A percentile compares a stretch with the other conserved stretches of the same genome.
Evolutionary conservation across 2,329 filamentous ascomycete species (phyloP).

Genomic region (Kalaharituber pfeilii): DNA sequence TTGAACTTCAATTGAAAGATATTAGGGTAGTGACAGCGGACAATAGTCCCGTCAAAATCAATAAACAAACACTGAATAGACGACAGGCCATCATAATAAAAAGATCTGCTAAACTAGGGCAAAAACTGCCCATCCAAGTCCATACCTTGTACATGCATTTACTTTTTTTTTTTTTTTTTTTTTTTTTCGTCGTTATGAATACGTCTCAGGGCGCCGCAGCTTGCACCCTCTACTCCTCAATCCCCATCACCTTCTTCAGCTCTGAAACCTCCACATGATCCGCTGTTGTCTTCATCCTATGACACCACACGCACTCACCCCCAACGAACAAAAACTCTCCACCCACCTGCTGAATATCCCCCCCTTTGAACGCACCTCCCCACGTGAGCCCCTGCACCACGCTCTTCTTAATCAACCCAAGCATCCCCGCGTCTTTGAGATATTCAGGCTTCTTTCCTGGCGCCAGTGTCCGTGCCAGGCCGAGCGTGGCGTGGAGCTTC

Average conservation of each 20-base stretch:
- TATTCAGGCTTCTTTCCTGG: conserved; percentile 47
- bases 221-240: too few species aligned
- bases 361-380: conserved; percentile 45
- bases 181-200: too few species aligned
- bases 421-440: conserved; percentile 37
- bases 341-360: conserved; percentile 51
- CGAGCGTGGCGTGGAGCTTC: conserved; percentile 30
- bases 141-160: too few species aligned
- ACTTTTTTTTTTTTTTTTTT: too few species aligned
- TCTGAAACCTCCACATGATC: conserved; percentile 59
- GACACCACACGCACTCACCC: conserved; percentile 57
- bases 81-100: too few species aligned
- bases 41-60: too few species aligned
- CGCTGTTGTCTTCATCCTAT: conserved; percentile 61
- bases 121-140: too few species aligned
- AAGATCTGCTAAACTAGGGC: too few species aligned
- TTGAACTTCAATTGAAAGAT: too few species aligned
- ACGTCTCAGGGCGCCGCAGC: too few species aligned
- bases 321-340: conserved; percentile 58
- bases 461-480: conserved; percentile 47
- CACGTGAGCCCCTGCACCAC: conserved; percentile 44
- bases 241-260: conserved; percentile 44
- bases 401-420: conserved; percentile 35
- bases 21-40: too few species aligned
- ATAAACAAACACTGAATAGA: too few species aligned